Base-by-base conservation (phyloP, 1,139 yeast genomes). In the Citeromyces hawaiiensis region DNA sequence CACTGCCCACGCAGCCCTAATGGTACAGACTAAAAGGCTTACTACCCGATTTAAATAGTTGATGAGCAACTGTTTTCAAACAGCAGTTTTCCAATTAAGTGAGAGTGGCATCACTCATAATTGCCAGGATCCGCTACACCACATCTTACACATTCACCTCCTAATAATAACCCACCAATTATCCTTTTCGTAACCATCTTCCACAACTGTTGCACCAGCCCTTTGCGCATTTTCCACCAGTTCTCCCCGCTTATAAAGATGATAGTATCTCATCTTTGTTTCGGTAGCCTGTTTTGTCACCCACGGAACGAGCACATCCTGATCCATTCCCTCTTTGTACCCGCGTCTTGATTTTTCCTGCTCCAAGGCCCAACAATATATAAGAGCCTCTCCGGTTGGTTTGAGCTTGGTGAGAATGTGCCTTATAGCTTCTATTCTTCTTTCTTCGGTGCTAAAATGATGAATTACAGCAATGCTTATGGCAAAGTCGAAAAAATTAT, bases 311-410 rank as follows among this genome's bases (percentile, higher is more conserved):
- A 93, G 62, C 2, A 91, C 81, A 53, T 91, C 98, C 55, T 86
- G 98, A 39, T 83, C 87, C 72, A 82, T 88, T 3, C 93, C 94
- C 45, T 76, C 86, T 48, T 81, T 78, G 60, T 85, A 88, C 0
- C 96, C 96, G 47, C 96, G 66, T 43, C 95, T 66, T 0, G 95
- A 83, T 30, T 66, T 71, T 45, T 79, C 83, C 56, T 91, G 98
- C 49, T 93, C 98, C 40, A 91, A 61, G 0, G 98, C 98, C 98
- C 98, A 91, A 42, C 94, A 94, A 54, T 88, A 88, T 11, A 91
- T 70, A 47, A 93, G 62, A 0, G 86, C 81, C 42, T 70, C 72
- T 1, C 95, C 96, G 1, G 76, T 76, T 0, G 51, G 44, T 37
- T 56, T 66, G 30, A 91, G 56, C 43, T 76, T 75, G 13, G 76